Percentiles rank a stretch among this genome's conserved stretches.
Conservation (phyloP, 1,139 yeast genomes). For the Yamadazyma sp. region DNA sequence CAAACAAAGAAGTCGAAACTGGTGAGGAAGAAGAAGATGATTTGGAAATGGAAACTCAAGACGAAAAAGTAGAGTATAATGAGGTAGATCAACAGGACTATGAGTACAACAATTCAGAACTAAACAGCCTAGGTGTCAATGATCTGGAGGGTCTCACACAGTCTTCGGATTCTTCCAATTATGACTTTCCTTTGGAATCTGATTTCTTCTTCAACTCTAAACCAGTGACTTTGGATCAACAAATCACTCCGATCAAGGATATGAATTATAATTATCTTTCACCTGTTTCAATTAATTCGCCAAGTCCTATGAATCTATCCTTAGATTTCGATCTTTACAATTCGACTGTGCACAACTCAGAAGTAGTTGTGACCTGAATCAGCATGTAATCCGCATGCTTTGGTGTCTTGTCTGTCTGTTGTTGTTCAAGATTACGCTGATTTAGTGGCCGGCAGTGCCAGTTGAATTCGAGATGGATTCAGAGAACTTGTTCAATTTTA, state of each 20-base stretch:
- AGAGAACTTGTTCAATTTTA: conserved; percentile 14
- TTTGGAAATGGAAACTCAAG: neutral
- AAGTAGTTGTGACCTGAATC: conserved; percentile 39
- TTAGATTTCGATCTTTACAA: conserved; percentile 15
- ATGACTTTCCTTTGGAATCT: conserved; percentile 1
- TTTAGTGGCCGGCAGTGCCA: conserved; percentile 21
- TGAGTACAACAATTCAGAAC: neutral
- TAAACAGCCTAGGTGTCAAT: neutral
- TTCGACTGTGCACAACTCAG: conserved; percentile 49
- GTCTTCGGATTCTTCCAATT: neutral
- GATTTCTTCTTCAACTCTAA: conserved; percentile 11
- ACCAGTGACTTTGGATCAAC: neutral
- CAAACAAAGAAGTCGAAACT: neutral
- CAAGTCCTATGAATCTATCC: conserved; percentile 45
- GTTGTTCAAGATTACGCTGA: conserved; percentile 2
- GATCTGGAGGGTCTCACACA: neutral
- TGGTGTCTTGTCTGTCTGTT: conserved; percentile 2
- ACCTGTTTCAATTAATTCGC: conserved; percentile 47
- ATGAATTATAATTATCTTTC: conserved; percentile 31
- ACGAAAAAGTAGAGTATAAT: neutral
- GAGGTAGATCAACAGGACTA: neutral
- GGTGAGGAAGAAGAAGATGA: conserved; percentile 1
- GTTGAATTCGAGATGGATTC: conserved; percentile 15
- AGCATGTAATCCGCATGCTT: neutral
- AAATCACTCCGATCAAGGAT: conserved; percentile 1